Percentiles rank a stretch among this genome's conserved stretches.
Evolutionary conservation across 805 yeast species (phyloP).

Genomic region (Sugiyamaella qingdaonensis): DNA sequence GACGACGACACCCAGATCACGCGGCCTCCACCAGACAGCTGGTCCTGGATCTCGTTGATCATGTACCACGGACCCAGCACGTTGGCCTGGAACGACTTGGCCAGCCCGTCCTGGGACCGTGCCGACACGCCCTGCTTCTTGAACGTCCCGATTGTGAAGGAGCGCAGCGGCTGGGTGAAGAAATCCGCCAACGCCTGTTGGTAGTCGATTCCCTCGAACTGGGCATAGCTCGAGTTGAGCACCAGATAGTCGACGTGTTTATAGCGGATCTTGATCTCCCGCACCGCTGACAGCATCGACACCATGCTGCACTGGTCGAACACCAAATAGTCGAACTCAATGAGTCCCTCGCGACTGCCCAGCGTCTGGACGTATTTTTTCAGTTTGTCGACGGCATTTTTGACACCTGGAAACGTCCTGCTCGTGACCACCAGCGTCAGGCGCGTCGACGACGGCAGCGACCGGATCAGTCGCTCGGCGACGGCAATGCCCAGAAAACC

Average conservation of each 20-base stretch:
- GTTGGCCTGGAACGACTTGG: constrained; percentile 88
- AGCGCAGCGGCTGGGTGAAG: constrained; percentile 60
- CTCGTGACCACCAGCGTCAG: constrained; percentile 85
- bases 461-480: constrained; percentile 71
- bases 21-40: constrained; percentile 57
- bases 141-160: constrained; percentile 84
- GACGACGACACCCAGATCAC: constrained; percentile 83
- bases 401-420: constrained; percentile 79
- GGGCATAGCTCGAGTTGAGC: constrained; percentile 88
- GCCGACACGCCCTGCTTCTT: constrained; percentile 79
- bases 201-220: constrained; percentile 85
- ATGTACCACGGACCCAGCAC: constrained; percentile 95
- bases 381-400: constrained; percentile 62
- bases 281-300: constrained; percentile 68
- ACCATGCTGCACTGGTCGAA: constrained; percentile 92
- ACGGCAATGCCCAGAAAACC: constrained; percentile 79
- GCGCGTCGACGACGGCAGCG: constrained; percentile 47
- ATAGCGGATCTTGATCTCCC: constrained; percentile 65
- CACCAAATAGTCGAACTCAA: constrained; percentile 82
- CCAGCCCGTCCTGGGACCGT: constrained; percentile 70
- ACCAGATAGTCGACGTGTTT: constrained; percentile 69
- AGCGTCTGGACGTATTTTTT: constrained; percentile 26
- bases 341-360: constrained; percentile 46
- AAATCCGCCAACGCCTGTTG: constrained; percentile 67
- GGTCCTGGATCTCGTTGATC: constrained; percentile 57